phyloP scores from a whole-genome alignment of 345 rosid genomes.

The Populus pruinosa region DNA sequence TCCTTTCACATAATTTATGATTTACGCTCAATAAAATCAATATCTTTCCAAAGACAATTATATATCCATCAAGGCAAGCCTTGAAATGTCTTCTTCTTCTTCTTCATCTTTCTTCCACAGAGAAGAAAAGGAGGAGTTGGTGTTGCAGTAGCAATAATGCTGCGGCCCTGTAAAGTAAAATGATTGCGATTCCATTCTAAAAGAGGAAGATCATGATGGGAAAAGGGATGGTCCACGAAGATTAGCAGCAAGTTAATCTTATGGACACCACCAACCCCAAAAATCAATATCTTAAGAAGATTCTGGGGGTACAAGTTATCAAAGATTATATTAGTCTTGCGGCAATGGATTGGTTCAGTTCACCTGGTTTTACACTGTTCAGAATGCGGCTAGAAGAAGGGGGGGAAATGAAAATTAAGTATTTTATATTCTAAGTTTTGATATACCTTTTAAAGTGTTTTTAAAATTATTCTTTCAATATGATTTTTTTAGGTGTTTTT shows the following conservation, averaged over 20 bases:
- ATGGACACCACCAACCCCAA: background rate
- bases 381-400: background rate
- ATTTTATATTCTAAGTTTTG: background rate
- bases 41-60: no score
- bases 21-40: no score
- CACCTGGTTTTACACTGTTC: background rate
- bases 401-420: no score
- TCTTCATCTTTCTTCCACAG: no score
- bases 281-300: background rate
- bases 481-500: no score
- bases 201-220: background rate
- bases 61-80: no score
- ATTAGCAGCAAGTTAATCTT: background rate
- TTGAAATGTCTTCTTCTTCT: no score
- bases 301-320: background rate
- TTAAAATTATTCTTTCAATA: no score
- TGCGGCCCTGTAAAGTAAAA: background rate
- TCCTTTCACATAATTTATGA: no score
- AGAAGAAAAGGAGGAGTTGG: no score
- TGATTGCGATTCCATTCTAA: background rate
- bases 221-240: background rate
- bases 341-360: background rate
- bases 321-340: background rate
- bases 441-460: no score
- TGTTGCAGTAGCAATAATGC: background rate